These are phyloP conservation scores for Fusarium chlamydosporum DNA, from an alignment of 2,329 filamentous ascomycete genomes.

Conservation along the genomic window DNA sequence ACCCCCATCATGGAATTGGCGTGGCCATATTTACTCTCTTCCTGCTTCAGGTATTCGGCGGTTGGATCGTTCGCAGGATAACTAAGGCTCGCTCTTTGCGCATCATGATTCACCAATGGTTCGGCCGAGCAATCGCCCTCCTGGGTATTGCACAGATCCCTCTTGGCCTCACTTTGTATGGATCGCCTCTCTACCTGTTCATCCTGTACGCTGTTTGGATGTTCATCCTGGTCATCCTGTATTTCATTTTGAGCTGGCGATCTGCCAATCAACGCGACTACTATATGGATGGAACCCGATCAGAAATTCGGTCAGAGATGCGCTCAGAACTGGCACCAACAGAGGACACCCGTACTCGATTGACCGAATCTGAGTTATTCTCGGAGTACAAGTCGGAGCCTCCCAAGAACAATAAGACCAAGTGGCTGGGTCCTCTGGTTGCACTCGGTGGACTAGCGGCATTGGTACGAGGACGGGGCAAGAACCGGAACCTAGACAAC, in stretches of 20 bases:
- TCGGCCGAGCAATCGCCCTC: conserved; percentile 81
- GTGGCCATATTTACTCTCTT: conserved; percentile 82
- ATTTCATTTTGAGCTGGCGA: conserved; percentile 84
- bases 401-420: conserved; percentile 52
- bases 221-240: conserved; percentile 77
- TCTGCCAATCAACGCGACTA: conserved; percentile 69
- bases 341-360: conserved; percentile 58
- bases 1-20: conserved; percentile 88
- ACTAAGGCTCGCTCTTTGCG: conserved; percentile 64
- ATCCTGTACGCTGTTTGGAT: conserved; percentile 87
- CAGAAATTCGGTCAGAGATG: conserved; percentile 63
- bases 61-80: conserved; percentile 72
- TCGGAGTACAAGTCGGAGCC: conserved; percentile 54
- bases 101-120: conserved; percentile 86
- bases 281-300: conserved; percentile 70
- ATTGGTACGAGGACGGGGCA: conserved; percentile 61
- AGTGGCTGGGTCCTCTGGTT: conserved; percentile 67
- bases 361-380: conserved; percentile 60
- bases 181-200: conserved; percentile 87
- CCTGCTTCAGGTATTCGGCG: conserved; percentile 78
- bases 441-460: conserved; percentile 67
- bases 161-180: conserved; percentile 90
- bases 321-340: conserved; percentile 60
- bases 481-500: conserved; percentile 56
- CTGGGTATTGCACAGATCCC: conserved; percentile 90